Percentiles rank a stretch among this genome's conserved stretches.
Conservation (phyloP, 345 rosid species). For the Ceriops decandra region DNA sequence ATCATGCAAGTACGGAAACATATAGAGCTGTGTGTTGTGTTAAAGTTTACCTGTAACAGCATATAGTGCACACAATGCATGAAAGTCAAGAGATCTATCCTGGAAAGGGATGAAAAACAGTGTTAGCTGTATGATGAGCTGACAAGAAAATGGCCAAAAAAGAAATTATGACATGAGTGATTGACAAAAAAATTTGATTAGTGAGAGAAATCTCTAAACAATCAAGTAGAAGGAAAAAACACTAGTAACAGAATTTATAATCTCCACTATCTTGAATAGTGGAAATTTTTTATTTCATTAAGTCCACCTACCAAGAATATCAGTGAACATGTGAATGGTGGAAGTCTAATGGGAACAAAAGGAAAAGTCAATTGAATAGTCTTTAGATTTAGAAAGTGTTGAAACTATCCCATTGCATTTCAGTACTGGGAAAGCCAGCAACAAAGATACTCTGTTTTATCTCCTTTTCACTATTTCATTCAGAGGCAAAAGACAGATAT, state of each 20-base stretch:
- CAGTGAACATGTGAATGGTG: no score
- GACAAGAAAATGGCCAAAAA: constrained; percentile 2
- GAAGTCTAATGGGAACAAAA: no score
- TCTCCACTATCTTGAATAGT: no score
- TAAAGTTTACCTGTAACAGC: constrained; percentile 50
- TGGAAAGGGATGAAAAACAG: constrained; percentile 25
- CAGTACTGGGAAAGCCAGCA: neutral
- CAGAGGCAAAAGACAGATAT: neutral
- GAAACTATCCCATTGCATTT: neutral
- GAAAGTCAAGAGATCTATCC: constrained; percentile 60
- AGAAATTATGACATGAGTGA: neutral
- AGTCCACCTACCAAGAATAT: no score
- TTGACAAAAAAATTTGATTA: no score
- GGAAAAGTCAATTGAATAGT: neutral
- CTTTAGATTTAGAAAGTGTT: neutral
- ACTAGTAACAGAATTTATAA: no score
- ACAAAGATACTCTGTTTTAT: neutral
- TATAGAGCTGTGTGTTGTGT: neutral
- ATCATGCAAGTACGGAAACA: neutral
- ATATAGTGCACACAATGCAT: constrained; percentile 52
- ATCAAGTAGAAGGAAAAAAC: no score
- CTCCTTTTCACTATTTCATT: neutral
- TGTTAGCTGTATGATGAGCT: constrained; percentile 11
- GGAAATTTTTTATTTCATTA: no score
- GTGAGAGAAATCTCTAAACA: no score